These are phyloP conservation scores for Clitopilus passeckerianus DNA, from an alignment of 768 basidiomycete species.

Conservation along the genomic window DNA sequence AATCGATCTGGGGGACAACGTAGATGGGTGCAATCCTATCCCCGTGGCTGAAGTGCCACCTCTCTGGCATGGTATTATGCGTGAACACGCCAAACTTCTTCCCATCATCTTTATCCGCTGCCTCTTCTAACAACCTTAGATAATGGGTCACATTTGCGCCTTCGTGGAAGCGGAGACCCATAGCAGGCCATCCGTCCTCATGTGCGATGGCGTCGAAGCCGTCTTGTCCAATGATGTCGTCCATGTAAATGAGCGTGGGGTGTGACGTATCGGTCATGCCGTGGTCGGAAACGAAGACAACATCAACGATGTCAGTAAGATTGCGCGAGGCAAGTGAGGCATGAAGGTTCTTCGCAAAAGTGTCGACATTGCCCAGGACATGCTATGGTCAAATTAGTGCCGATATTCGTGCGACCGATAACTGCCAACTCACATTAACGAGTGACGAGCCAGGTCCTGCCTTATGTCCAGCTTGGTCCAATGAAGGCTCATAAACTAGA, in stretches of 20 bases:
- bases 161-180: slow-evolving; percentile 73
- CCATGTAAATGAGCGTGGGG: slow-evolving; percentile 70
- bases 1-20: slow-evolving; percentile 77
- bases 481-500: slow-evolving; percentile 75
- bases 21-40: slow-evolving; percentile 87
- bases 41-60: slow-evolving; percentile 71
- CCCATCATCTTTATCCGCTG: slow-evolving; percentile 39
- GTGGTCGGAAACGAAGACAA: slow-evolving; percentile 87
- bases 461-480: slow-evolving; percentile 81
- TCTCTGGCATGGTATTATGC: slow-evolving; percentile 73
- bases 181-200: slow-evolving; percentile 86
- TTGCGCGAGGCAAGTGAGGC: slow-evolving; percentile 62
- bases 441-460: slow-evolving; percentile 62
- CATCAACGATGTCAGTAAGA: slow-evolving; percentile 77
- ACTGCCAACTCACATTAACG: slow-evolving; percentile 56
- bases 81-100: slow-evolving; percentile 80
- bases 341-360: slow-evolving; percentile 69
- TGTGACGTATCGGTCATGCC: slow-evolving; percentile 92
- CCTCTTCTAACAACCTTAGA: slow-evolving; percentile 46
- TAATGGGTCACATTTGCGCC: slow-evolving; percentile 54
- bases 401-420: not conserved
- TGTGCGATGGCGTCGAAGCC: slow-evolving; percentile 61
- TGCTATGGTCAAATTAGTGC: slow-evolving; percentile 29
- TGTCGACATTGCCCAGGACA: slow-evolving; percentile 65
- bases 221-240: slow-evolving; percentile 70